These are phyloP conservation scores for Coffea canephora DNA, from an alignment of 257 asterid species.

Conservation along the genomic window DNA sequence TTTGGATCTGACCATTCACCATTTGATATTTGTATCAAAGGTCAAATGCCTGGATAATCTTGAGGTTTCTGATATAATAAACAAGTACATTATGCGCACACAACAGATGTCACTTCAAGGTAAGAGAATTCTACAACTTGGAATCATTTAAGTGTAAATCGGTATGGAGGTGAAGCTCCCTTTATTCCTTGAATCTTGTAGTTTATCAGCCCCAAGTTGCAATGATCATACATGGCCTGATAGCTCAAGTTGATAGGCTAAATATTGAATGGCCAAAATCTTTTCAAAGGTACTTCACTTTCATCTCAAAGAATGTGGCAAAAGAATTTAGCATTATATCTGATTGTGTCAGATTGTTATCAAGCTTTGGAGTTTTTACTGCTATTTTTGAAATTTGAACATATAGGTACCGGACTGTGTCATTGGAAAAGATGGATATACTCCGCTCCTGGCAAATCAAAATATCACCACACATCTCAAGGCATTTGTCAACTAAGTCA, in stretches of 20 bases:
- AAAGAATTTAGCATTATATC: conserved; percentile 5
- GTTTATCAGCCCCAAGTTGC: conserved; percentile 90
- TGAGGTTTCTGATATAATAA: conserved; percentile 64
- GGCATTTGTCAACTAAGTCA: conserved; percentile 82
- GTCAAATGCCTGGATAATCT: conserved; percentile 77
- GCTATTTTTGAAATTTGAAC: conserved; percentile 21
- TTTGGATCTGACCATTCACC: not conserved
- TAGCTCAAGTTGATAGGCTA: conserved; percentile 77
- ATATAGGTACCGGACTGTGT: conserved; percentile 55
- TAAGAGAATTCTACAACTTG: conserved; percentile 31
- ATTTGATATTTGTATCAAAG: conserved; percentile 35
- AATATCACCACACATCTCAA: conserved; percentile 71
- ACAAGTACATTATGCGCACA: conserved; percentile 70
- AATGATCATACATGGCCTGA: conserved; percentile 56
- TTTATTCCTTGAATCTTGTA: conserved; percentile 36
- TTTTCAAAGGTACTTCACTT: conserved; percentile 61
- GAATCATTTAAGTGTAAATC: conserved; percentile 8
- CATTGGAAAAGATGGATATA: conserved; percentile 72
- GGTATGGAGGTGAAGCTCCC: conserved; percentile 17
- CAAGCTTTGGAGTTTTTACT: conserved; percentile 3
- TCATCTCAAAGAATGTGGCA: not conserved
- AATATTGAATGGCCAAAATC: conserved; percentile 95
- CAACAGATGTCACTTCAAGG: conserved; percentile 88
- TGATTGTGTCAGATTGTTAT: not conserved
- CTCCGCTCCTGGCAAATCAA: conserved; percentile 72